Conservation (phyloP, 2,329 filamentous ascomycete genomes). For the Blumeria graminis region DNA sequence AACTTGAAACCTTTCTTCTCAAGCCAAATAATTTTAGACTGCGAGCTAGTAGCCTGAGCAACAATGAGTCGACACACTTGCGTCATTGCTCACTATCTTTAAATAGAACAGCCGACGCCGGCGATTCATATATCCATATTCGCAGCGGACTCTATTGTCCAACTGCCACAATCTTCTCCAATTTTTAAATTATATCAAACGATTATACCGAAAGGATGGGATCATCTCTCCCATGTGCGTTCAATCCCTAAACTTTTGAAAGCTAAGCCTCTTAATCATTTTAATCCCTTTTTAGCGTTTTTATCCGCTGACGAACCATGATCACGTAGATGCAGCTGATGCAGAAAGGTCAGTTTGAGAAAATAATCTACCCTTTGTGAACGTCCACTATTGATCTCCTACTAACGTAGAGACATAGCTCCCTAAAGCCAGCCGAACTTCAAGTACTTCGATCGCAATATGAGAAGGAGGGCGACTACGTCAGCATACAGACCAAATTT, state of each 20-base stretch:
- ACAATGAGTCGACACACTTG: too few species aligned
- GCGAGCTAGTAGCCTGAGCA: too few species aligned
- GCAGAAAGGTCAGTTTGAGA: conserved; percentile 52
- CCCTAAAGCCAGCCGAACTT: conserved; percentile 76
- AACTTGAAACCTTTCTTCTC: background rate
- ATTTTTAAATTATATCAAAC: too few species aligned
- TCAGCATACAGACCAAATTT: conserved; percentile 95
- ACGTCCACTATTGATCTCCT: background rate
- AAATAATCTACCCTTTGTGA: background rate
- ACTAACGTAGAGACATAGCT: conserved; percentile 24
- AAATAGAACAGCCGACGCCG: too few species aligned
- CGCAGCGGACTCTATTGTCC: too few species aligned
- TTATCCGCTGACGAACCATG: conserved; percentile 10
- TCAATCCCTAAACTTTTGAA: conserved; percentile 9
- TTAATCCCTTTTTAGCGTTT: too few species aligned
- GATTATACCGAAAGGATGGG: conserved; percentile 8
- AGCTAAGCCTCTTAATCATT: conserved; percentile 6
- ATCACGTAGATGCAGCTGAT: conserved; percentile 65
- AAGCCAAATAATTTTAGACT: background rate
- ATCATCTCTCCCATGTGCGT: conserved; percentile 17
- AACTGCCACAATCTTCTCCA: too few species aligned
- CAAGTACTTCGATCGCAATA: conserved; percentile 83
- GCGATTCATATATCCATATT: too few species aligned
- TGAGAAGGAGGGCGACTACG: conserved; percentile 92
- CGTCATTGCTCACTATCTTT: too few species aligned